Base-by-base conservation (phyloP, 2,329 filamentous ascomycete genomes). In the Lasiodiplodia gonubiensis region DNA sequence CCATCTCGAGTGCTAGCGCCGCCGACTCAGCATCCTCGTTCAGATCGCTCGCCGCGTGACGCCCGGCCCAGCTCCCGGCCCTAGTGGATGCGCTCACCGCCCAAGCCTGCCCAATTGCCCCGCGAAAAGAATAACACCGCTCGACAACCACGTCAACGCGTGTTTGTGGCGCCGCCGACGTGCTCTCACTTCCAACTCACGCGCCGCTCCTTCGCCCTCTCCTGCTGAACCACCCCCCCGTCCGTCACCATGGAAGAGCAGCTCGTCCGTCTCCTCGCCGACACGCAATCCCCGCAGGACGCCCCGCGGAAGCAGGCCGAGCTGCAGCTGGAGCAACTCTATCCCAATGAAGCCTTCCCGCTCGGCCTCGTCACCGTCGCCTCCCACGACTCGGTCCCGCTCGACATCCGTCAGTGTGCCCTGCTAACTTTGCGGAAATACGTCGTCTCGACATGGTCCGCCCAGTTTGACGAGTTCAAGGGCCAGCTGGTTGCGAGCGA, bases 291-390 rank as follows among this genome's bases (percentile, higher is more conserved):
- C 70, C 75, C 91, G 69, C 88, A 89, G 68, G 90, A 94, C 78
- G 89, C 83, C 66, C 89, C 91, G 67, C 90, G 94, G 79, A 93
- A 92, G 78, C 89, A 92, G 78, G 95, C 95, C 73, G 95, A 99
- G 82, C 85, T 90, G 76, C 91, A 93, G 74, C 87, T 97, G 63
- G 88, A 89, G 77, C 88, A 87, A 71, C 88, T 92, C 70, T 90
- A 91, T 77, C 79, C 85, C 69, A 86, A 88, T 72, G 83, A 86
- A 70, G 89, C 89, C 70, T 97, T 94, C 77, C 92, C 94, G 59
- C 81, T 91, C 64, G 90, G 90, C 66, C 89, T 99, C 69, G 86
- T 92, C 72, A 89, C 92, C 71, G 90, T 99, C 73, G 93, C 91
- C 70, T 88, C 89, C 54, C 91, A 97, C 79, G 83, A 86, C 51